A percentile compares a stretch with the other conserved stretches of the same genome.
These are phyloP conservation scores for Coniochaeta hoffmannii DNA, from an alignment of 2,329 filamentous ascomycete species.

Conservation along the genomic window DNA sequence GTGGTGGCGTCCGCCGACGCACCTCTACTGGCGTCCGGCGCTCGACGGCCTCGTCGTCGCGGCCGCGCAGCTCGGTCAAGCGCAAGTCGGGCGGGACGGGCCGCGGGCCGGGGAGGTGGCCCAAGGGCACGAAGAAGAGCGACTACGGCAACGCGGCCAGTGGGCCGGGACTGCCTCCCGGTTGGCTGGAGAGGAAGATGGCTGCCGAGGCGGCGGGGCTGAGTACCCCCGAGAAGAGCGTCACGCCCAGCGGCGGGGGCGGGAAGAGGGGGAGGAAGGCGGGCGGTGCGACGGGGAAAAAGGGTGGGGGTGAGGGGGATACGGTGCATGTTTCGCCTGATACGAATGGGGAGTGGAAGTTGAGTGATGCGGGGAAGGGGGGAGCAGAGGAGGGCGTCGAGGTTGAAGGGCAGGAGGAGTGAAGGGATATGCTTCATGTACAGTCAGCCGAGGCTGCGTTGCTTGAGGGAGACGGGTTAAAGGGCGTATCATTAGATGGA, in stretches of 20 bases:
- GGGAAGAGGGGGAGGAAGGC: constrained; percentile 16
- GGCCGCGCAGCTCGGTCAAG: constrained; percentile 31
- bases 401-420: constrained; percentile 10
- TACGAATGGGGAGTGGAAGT: constrained; percentile 16
- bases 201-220: constrained; percentile 11
- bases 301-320: constrained; percentile 22
- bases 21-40: constrained; percentile 21
- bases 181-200: constrained; percentile 34
- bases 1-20: constrained; percentile 25
- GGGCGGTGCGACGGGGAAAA: constrained; percentile 13
- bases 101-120: constrained; percentile 57
- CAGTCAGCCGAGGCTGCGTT: background rate
- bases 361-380: constrained; percentile 11
- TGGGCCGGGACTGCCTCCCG: constrained; percentile 55
- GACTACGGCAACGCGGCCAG: constrained; percentile 62
- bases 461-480: background rate
- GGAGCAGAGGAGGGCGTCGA: constrained; percentile 17
- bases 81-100: constrained; percentile 56
- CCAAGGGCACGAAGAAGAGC: constrained; percentile 60
- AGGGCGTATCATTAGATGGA: background rate
- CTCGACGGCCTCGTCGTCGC: constrained; percentile 29
- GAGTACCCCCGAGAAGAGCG: background rate
- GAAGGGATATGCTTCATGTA: background rate
- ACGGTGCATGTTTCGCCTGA: constrained; percentile 30
- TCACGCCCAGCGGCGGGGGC: background rate